Evolutionary conservation across 2,329 filamentous ascomycete genomes (phyloP).

Genomic region (Phoma sp.): DNA sequence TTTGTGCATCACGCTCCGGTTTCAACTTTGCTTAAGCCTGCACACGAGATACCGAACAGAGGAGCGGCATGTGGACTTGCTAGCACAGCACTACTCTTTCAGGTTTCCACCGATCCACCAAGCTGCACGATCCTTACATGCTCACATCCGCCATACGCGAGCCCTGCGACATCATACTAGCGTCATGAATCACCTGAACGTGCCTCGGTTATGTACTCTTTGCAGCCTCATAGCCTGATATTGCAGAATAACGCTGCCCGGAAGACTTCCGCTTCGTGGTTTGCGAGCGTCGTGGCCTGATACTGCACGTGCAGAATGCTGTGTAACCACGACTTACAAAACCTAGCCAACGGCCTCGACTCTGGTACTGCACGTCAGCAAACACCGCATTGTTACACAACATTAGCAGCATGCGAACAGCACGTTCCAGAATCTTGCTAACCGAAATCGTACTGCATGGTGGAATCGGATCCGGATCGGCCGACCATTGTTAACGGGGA

Average conservation of each 20-base stretch:
- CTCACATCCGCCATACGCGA: neutral
- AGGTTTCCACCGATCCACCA: neutral
- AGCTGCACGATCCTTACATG: neutral
- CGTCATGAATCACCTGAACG: too few species aligned
- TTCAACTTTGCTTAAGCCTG: neutral
- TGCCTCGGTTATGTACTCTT: neutral
- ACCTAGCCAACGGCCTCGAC: neutral
- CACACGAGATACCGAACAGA: neutral
- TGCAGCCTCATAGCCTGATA: neutral
- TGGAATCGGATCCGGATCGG: too few species aligned
- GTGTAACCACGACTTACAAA: neutral
- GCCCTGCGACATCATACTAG: too few species aligned
- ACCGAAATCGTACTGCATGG: neutral
- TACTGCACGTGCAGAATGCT: neutral
- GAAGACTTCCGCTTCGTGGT: neutral
- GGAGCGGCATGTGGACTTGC: too few species aligned
- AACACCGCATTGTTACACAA: slow-evolving; percentile 11
- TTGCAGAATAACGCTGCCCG: neutral
- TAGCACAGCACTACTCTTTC: neutral
- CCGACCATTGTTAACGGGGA: too few species aligned
- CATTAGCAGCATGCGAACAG: slow-evolving; percentile 22
- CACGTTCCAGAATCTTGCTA: slow-evolving; percentile 6
- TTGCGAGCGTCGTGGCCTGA: neutral
- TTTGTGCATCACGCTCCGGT: neutral
- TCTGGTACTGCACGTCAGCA: slow-evolving; percentile 13